A percentile compares a stretch with the other conserved stretches of the same genome.
These are phyloP conservation scores for Afroboletus lepidellus DNA, from an alignment of 1,284 basidiomycete genomes.

Conservation along the genomic window DNA sequence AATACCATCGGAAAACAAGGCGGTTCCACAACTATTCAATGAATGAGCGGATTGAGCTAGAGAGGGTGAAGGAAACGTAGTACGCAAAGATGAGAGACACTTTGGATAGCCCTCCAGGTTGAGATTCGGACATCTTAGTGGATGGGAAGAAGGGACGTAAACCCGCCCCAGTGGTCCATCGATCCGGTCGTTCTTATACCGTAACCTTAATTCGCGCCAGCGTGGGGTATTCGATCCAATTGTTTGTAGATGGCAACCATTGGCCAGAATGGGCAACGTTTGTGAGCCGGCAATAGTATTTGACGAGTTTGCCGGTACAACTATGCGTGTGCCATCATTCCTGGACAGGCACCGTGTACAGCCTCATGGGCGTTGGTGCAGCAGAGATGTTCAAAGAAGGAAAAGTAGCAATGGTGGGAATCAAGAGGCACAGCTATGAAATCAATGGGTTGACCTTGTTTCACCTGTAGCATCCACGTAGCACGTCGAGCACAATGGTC, in stretches of 20 bases:
- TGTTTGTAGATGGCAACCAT: constrained; percentile 10
- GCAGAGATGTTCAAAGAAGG: neutral
- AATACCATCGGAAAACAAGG: constrained; percentile 84
- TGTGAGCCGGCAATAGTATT: constrained; percentile 4
- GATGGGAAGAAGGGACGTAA: neutral
- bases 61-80: constrained; percentile 30
- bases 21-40: constrained; percentile 68
- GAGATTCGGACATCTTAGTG: constrained; percentile 20
- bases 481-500: too few relatives aligned
- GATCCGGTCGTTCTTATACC: constrained; percentile 19
- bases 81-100: constrained; percentile 82
- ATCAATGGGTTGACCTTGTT: neutral
- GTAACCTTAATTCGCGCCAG: neutral
- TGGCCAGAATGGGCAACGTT: constrained; percentile 27
- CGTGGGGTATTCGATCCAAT: neutral
- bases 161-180: neutral
- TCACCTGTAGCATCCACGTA: neutral
- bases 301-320: neutral
- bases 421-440: neutral
- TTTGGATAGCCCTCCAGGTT: constrained; percentile 38
- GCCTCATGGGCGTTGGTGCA: neutral
- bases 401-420: neutral
- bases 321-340: neutral
- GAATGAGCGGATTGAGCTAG: neutral
- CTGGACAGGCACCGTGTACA: neutral